These are phyloP conservation scores for Albugo laibachii DNA, from an alignment of 352 stramenopile genomes.

Conservation along the genomic window DNA sequence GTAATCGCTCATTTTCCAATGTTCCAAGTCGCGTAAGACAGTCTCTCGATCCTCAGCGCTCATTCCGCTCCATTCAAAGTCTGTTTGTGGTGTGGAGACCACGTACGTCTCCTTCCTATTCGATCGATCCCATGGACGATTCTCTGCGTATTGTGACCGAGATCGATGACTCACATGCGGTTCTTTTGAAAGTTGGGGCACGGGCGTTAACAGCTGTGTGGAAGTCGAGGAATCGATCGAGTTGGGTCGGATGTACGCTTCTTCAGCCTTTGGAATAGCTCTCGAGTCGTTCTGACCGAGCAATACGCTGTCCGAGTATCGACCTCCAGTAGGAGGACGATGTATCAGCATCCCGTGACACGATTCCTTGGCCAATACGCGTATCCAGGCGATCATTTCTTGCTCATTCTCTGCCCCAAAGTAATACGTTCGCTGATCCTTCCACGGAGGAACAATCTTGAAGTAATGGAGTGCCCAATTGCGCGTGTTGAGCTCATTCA, in stretches of 20 bases:
- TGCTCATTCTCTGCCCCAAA: constrained; percentile 46
- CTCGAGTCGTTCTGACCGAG: not conserved
- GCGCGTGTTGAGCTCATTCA: constrained; percentile 30
- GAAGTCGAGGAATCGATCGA: not conserved
- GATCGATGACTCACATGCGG: not conserved
- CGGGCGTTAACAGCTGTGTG: not conserved
- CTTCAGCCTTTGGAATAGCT: not conserved
- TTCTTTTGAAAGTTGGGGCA: not conserved
- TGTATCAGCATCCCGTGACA: constrained; percentile 4
- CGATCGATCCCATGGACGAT: constrained; percentile 1
- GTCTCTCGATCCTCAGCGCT: constrained; percentile 34
- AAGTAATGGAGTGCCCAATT: constrained; percentile 49
- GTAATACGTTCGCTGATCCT: constrained; percentile 46
- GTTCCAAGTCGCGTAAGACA: constrained; percentile 32
- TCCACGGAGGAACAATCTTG: constrained; percentile 31
- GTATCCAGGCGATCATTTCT: constrained; percentile 55
- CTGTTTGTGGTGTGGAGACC: not conserved
- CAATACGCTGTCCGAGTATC: not conserved
- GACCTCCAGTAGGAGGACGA: not conserved
- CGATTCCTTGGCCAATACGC: constrained; percentile 27
- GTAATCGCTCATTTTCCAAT: constrained; percentile 34
- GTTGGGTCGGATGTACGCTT: not conserved
- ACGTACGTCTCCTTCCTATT: constrained; percentile 1
- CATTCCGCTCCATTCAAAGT: constrained; percentile 9
- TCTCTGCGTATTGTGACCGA: not conserved